Base-by-base conservation (phyloP, 768 basidiomycete species). In the Agaricus sinodeliciosus region DNA sequence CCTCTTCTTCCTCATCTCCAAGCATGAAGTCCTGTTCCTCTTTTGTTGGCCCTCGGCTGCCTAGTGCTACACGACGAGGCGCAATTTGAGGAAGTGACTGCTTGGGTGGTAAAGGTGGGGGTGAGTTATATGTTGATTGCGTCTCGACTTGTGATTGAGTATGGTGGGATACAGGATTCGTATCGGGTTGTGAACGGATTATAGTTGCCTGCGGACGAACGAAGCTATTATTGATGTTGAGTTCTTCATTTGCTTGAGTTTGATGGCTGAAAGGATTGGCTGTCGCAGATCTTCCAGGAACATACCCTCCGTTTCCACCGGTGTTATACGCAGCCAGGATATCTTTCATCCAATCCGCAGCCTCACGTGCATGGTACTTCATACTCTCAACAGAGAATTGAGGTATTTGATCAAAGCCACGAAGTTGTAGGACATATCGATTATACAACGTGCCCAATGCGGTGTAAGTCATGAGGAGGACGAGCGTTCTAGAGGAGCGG, bases 371-470 rank as follows among this genome's bases (percentile, higher is more conserved):
- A 59, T 79, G 77, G 56, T 80, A 79, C 56, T 65, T 67, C 73
- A 77, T 73, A 58, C 74, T 69, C 46, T 76, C 71, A n/a, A 77
- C 41, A 8, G 77, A 74, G 60, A 85, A 81, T 54, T 78, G 79
- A 11, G 90, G 90, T 34, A 92, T 72, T 62, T 86, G 84, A 58
- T 90, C 85, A 49, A 80, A 71, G 0, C 91, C 90, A 15, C 79
- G 77, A 25, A 83, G 79, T 52, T 78, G 75, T 9, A 93, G 82
- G 46, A 86, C 82, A 62, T 78, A 87, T 55, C 84, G 83, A 63
- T 90, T 90, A 70, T 93, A 92, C 9, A 90, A 63, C 11, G 81
- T 83, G 35, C 86, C 84, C 37, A 81, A 70, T 57, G 85, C 70
- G 43, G 89, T 71, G 70, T 89, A 91, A 15, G 76, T 65, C 65